Evolutionary conservation across 2,329 filamentous ascomycete genomes (phyloP), one percentile per base, ranked within the genome.

Genomic region (Aspergillus terreus): DNA sequence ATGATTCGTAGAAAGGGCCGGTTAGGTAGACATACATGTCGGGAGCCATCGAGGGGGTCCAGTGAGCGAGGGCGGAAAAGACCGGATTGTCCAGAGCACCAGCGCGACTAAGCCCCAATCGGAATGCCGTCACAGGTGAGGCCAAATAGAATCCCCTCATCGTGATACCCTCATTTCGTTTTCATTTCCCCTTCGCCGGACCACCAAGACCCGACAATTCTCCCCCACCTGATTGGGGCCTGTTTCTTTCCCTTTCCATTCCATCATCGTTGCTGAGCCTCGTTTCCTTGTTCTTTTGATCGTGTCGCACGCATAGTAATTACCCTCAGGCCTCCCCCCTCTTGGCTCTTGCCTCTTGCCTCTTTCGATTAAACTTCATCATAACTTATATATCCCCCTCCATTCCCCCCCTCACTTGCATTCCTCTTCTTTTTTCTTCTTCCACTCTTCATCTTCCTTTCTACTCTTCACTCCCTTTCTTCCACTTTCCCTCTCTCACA

Each of bases 401-500:
- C 27, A 30, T 30, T 23, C 23, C 27, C 27, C 27, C 27, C 27
- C 27, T 30, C 27, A 30, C 27, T 30, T 45, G 14, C 43, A 25
- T 44, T 30, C 42, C 4, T 17, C 25, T 12, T 21, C 15, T 25
- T 17, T 25, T 17, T n/a, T 30, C 43, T 19, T 17, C 33, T 30
- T 45, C 30, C 12, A 30, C n/a, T 30, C 27, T 15, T 45, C 44
- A 46, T 46, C 33, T 25, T 19, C 32, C 19, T 41, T 19, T 36
- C 21, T 14, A 19, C 33, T 14, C 21, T n/a, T 12, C 45, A 14
- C 19, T 15, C 4, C 25, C 33, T 32, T 17, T 6, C 17, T 47
- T 30, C 51, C 49, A 38, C 15, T 52, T 52, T 46, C 47, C 46
- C 48, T 46, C 17, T 46, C 40, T n/a, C n/a, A 30, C 43, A 25